These are phyloP conservation scores for Pseudoperonospora humuli DNA, from an alignment of 352 stramenopile species.

Conservation along the genomic window DNA sequence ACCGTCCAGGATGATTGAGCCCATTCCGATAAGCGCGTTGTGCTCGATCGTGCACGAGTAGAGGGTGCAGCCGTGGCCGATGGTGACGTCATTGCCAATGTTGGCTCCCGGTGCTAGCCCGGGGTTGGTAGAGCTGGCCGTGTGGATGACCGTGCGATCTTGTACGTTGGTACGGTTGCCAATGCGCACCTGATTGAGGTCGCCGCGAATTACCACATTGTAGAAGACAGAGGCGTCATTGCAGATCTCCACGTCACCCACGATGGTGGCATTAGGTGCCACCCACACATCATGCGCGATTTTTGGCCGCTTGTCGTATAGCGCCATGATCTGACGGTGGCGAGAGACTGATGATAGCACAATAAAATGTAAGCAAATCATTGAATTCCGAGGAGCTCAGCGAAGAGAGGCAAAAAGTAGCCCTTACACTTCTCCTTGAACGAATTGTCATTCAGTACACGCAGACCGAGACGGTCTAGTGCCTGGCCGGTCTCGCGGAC, in stretches of 20 bases:
- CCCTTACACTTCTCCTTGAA: conserved; percentile 86
- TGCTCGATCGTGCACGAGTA: conserved; percentile 95
- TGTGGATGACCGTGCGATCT: conserved; percentile 93
- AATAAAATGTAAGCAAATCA: not conserved
- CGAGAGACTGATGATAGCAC: conserved; percentile 62
- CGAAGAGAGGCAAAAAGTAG: not conserved
- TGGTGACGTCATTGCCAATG: conserved; percentile 94
- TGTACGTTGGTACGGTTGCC: conserved; percentile 95
- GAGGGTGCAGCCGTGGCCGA: conserved; percentile 92
- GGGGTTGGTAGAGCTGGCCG: conserved; percentile 70
- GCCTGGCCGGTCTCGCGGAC: conserved; percentile 95
- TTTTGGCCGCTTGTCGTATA: conserved; percentile 89
- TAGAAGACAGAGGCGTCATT: conserved; percentile 94
- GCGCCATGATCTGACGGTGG: conserved; percentile 89
- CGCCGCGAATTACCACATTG: conserved; percentile 92
- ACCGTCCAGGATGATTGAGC: conserved; percentile 90
- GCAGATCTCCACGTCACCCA: conserved; percentile 93
- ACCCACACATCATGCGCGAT: conserved; percentile 91
- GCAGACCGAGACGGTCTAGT: conserved; percentile 90
- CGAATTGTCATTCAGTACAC: conserved; percentile 81
- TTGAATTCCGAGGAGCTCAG: not conserved
- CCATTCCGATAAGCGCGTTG: conserved; percentile 95
- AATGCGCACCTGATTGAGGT: conserved; percentile 90
- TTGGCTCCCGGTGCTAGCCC: conserved; percentile 78
- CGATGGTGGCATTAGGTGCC: conserved; percentile 94